Evolutionary conservation across 2,329 filamentous ascomycete genomes (phyloP).

Genomic region (Parafenestella ontariensis): DNA sequence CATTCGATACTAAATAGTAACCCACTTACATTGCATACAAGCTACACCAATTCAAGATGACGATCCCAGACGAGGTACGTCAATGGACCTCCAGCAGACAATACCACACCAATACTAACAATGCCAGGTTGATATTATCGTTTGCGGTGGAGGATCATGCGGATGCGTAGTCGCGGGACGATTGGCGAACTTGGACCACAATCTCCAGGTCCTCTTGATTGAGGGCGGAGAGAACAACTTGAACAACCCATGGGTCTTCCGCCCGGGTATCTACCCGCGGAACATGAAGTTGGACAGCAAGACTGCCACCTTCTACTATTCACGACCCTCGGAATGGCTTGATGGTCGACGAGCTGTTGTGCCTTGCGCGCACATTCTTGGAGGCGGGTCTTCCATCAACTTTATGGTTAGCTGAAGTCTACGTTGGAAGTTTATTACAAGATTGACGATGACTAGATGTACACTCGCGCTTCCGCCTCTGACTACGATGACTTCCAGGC

Average conservation of each 20-base stretch:
- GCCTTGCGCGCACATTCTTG: conserved; percentile 75
- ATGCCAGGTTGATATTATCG: conserved; percentile 73
- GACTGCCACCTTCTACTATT: conserved; percentile 83
- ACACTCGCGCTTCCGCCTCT: conserved; percentile 73
- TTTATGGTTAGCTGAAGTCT: conserved; percentile 65
- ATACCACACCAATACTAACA: conserved; percentile 6
- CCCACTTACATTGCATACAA: conserved; percentile 3
- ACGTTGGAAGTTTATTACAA: too few species aligned
- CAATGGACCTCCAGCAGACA: not conserved
- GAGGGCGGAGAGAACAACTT: conserved; percentile 76
- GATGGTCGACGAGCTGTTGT: conserved; percentile 75
- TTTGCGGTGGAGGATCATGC: conserved; percentile 76
- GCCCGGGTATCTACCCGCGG: conserved; percentile 76
- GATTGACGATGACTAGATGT: conserved; percentile 62
- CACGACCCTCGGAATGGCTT: conserved; percentile 74
- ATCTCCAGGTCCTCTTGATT: conserved; percentile 72
- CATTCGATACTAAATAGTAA: conserved; percentile 2
- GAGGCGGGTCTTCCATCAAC: conserved; percentile 77
- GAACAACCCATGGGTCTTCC: conserved; percentile 79
- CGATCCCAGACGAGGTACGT: conserved; percentile 69
- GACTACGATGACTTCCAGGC: conserved; percentile 82
- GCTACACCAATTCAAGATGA: conserved; percentile 52
- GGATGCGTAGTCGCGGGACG: conserved; percentile 61
- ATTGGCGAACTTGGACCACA: conserved; percentile 78
- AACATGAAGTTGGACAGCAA: conserved; percentile 84